Conservation (phyloP, 2,329 filamentous ascomycete species). For the Colletotrichum eremochloae region DNA sequence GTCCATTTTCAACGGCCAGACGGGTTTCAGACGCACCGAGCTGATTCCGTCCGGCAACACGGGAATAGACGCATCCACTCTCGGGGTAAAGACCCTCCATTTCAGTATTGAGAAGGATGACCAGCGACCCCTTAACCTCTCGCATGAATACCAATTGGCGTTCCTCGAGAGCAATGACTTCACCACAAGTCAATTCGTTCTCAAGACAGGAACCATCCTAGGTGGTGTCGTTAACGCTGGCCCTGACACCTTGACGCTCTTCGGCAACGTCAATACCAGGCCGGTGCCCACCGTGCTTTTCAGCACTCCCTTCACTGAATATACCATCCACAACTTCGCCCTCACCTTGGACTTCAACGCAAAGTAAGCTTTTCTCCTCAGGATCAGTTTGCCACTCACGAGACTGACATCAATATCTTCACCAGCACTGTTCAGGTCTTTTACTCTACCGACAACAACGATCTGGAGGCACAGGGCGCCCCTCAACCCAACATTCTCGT, state of each 20-base stretch:
- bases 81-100: conserved; percentile 72
- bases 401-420: conserved; percentile 11
- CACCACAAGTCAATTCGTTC: conserved; percentile 64
- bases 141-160: conserved; percentile 71
- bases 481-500: conserved; percentile 63
- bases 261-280: conserved; percentile 60
- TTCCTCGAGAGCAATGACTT: conserved; percentile 63
- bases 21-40: conserved; percentile 72
- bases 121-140: conserved; percentile 66
- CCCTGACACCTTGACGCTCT: conserved; percentile 59
- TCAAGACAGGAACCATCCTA: conserved; percentile 68
- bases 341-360: conserved; percentile 68
- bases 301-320: conserved; percentile 61
- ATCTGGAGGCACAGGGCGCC: conserved; percentile 62
- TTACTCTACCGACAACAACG: conserved; percentile 63
- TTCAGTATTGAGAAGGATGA: conserved; percentile 69
- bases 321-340: conserved; percentile 73
- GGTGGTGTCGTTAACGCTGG: conserved; percentile 50
- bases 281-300: conserved; percentile 59
- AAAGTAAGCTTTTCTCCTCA: conserved; percentile 56
- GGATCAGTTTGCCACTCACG: background rate
- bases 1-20: conserved; percentile 72
- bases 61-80: conserved; percentile 63
- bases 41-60: conserved; percentile 64
- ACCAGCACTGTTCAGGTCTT: conserved; percentile 67